Base-by-base conservation (phyloP, 1,284 basidiomycete species). In the Ceratobasidium papillatum region DNA sequence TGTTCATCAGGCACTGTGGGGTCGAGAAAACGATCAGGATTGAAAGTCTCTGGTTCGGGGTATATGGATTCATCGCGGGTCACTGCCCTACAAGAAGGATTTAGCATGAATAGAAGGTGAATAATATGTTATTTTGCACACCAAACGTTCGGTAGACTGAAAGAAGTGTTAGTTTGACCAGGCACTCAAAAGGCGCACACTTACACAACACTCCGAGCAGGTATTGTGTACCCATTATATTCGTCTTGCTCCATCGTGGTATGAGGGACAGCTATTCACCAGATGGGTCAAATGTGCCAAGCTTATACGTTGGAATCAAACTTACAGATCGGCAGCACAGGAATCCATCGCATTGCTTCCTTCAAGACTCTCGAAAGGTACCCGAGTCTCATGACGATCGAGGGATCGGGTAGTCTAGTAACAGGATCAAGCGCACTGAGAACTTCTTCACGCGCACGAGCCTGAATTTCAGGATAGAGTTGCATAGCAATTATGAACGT, bases 61-160 rank as follows among this genome's bases (percentile, higher is more conserved):
- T 73, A 73, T 8, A 73, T 43, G 32, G 58, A 62, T 41, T 73
- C 71, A 22, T 73, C 71, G 19, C 71, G 59, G 17, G 71, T 52
- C 25, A 73, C 27, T 14, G 71, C 71, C 71, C 71, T 52, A 38
- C 63, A 34, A 19, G 17, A 45, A 1, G 34, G n/a, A 2, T 1
- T 27, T 17, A 32, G 25, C 25, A 2, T 8, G 27, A 38, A 1
- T 47, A 27, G 3, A 30, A 54, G 12, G 45, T 36, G 3, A 8
- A 25, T 27, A 34, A 12, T 19, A 27, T 8, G 45, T 2, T 5
- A 49, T 22, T 12, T 1, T 5, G 25, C 59, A 8, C 34, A 63
- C 45, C 32, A 73, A 61, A 59, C 22, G 32, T 65, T 65, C 4
- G 63, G 43, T 27, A 65, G 11, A 32, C 63, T 65, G 14, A 14